These are phyloP conservation scores for Mollisia scopiformis DNA, from an alignment of 2,329 filamentous ascomycete species.

Conservation along the genomic window DNA sequence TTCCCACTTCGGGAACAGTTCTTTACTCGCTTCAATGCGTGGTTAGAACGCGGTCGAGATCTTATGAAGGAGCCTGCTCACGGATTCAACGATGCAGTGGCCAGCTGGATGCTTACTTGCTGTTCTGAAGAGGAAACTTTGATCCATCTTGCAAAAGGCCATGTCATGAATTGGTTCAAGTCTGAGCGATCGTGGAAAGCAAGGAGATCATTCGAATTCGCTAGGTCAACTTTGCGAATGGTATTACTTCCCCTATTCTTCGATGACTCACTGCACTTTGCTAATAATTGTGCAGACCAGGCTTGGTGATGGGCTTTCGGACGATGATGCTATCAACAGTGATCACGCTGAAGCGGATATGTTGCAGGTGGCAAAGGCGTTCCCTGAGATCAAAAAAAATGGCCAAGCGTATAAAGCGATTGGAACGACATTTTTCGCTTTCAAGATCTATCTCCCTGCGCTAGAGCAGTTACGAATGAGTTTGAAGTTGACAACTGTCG, in stretches of 20 bases:
- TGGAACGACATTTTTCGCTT: neutral
- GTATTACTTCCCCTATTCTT: neutral
- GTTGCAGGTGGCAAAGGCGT: neutral
- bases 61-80: neutral
- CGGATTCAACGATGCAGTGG: neutral
- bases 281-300: neutral
- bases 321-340: neutral
- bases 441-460: neutral
- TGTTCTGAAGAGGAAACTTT: neutral
- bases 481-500: neutral
- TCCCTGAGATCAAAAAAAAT: neutral
- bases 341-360: neutral
- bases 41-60: neutral
- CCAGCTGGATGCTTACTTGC: neutral
- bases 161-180: constrained; percentile 3
- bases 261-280: neutral
- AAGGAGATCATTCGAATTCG: neutral
- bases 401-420: neutral
- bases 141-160: neutral
- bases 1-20: neutral
- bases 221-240: neutral
- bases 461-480: neutral
- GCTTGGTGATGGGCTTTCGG: neutral
- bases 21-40: neutral
- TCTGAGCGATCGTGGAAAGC: neutral